These are phyloP conservation scores for Auriculariales sp. DNA, from an alignment of 768 basidiomycete genomes.

Conservation along the genomic window DNA sequence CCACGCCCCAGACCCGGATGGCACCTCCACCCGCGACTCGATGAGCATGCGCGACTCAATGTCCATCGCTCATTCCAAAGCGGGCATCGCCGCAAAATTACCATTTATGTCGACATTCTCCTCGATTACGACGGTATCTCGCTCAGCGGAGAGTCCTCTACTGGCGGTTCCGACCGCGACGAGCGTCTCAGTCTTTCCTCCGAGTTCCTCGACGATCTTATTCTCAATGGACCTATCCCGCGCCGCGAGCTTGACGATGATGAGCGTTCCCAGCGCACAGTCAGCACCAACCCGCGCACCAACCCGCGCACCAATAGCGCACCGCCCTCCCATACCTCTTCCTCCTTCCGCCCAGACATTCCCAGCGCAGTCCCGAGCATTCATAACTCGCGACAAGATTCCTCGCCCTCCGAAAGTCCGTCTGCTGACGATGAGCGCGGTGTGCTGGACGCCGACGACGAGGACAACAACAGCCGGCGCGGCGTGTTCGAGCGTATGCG, in stretches of 20 bases:
- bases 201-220: slow-evolving; percentile 21
- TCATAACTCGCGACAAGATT: not conserved
- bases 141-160: slow-evolving; percentile 75
- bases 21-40: slow-evolving; percentile 29
- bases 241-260: slow-evolving; percentile 46
- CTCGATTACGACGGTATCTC: slow-evolving; percentile 88
- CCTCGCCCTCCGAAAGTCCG: not conserved
- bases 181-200: slow-evolving; percentile 37
- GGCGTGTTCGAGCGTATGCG: not conserved
- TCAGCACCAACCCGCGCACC: slow-evolving; percentile 46
- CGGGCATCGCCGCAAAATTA: slow-evolving; percentile 43
- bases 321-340: not conserved
- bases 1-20: slow-evolving; percentile 57
- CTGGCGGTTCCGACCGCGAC: slow-evolving; percentile 68
- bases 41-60: too few species aligned
- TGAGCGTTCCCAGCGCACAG: slow-evolving; percentile 53
- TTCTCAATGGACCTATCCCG: slow-evolving; percentile 19
- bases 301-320: slow-evolving; percentile 15
- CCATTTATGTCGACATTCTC: slow-evolving; percentile 56
- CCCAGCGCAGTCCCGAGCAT: not conserved
- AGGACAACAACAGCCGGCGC: too few species aligned
- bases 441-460: not conserved
- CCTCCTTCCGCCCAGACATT: not conserved
- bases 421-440: not conserved
- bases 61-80: slow-evolving; percentile 2